These are phyloP conservation scores for Leccinum arenicola DNA, from an alignment of 768 basidiomycete genomes.

Conservation along the genomic window DNA sequence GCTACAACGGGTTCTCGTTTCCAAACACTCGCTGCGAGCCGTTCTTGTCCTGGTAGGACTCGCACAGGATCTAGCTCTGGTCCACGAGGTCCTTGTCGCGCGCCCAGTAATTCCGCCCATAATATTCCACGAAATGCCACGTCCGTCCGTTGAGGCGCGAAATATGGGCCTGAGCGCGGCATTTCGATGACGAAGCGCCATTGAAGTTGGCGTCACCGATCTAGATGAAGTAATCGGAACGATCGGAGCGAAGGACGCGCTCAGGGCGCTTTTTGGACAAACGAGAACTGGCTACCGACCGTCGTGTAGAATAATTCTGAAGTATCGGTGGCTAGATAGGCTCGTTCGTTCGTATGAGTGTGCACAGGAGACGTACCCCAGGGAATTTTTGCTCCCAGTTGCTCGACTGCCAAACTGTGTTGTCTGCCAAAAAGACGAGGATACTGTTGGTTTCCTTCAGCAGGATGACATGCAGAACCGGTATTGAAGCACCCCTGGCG, in stretches of 20 bases:
- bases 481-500: constrained; percentile 61
- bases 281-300: constrained; percentile 61
- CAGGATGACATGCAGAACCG: constrained; percentile 44
- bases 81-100: constrained; percentile 77
- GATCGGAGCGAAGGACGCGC: constrained; percentile 42
- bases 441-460: constrained; percentile 46
- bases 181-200: constrained; percentile 37
- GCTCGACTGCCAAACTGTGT: constrained; percentile 87
- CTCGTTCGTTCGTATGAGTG: constrained; percentile 71
- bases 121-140: constrained; percentile 79
- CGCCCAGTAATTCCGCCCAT: constrained; percentile 91
- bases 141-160: constrained; percentile 63
- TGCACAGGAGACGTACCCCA: constrained; percentile 77
- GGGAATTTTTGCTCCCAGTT: constrained; percentile 78
- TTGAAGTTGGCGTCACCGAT: not conserved
- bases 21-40: constrained; percentile 68
- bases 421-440: constrained; percentile 74
- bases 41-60: constrained; percentile 77
- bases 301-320: constrained; percentile 75
- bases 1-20: constrained; percentile 63
- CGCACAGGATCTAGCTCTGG: constrained; percentile 87
- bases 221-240: too few relatives aligned
- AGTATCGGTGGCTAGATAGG: constrained; percentile 62
- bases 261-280: constrained; percentile 46
- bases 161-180: constrained; percentile 75